Conservation (phyloP, 2,329 filamentous ascomycete species). For the Xylaria sp. region DNA sequence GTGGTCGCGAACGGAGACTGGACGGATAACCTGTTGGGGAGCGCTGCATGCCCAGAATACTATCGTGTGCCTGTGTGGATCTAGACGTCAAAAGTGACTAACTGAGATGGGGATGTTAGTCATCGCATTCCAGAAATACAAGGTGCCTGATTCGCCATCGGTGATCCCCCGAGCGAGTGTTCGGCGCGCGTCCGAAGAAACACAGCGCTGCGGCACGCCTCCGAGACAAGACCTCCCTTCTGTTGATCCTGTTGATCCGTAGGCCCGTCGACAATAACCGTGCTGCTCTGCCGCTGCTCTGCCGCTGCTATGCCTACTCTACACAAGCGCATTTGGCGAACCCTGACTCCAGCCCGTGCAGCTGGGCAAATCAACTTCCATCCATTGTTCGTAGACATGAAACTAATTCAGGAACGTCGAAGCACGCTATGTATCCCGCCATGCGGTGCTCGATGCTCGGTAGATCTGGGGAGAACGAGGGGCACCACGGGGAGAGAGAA, state of each 20-base stretch:
- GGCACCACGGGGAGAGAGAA: not conserved
- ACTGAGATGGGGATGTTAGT: not conserved
- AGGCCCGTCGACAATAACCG: not conserved
- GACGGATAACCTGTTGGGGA: not conserved
- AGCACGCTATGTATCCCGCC: not conserved
- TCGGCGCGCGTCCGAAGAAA: constrained; percentile 9
- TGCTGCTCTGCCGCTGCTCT: not conserved
- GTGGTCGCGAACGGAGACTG: not conserved
- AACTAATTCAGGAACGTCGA: constrained; percentile 10
- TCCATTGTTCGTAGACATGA: not conserved
- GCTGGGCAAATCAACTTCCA: not conserved
- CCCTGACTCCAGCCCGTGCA: not conserved
- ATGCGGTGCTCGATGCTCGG: not conserved
- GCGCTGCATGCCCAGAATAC: not conserved
- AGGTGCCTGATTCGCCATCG: constrained; percentile 14
- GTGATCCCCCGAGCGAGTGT: not conserved
- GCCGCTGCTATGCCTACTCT: not conserved
- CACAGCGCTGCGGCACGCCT: not conserved
- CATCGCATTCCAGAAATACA: constrained; percentile 3
- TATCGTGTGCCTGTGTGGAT: not conserved
- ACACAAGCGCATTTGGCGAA: constrained; percentile 10
- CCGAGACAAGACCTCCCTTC: not conserved
- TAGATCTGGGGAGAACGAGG: constrained; percentile 14
- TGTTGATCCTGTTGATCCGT: not conserved
- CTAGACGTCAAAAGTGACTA: not conserved